Evolutionary conservation across 139 green algal species (phyloP), one percentile per base, ranked within the genome.

Genomic region (Chlorella vulgaris): DNA sequence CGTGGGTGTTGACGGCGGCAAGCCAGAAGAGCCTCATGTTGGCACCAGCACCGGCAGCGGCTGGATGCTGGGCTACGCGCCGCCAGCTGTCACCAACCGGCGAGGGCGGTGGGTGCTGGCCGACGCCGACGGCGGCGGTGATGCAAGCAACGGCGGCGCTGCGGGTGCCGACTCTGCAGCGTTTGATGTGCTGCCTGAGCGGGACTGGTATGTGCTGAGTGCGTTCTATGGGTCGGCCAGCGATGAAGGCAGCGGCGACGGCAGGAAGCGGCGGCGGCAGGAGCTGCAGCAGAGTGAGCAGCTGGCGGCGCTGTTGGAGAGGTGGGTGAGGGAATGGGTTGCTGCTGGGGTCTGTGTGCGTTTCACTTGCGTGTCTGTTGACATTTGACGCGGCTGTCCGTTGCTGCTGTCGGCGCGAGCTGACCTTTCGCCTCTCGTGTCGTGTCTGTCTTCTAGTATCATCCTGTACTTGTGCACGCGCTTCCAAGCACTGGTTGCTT

Each of bases 41-140:
- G 47, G 47, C 47, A n/a, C n/a, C n/a, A n/a, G 21, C 60, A 81
- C 77, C 3, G 42, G 78, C 35, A 73, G 53, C 63, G 63, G 73
- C 0, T 43, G 76, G 7, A 78, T 90, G 51, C 76, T 86, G 2
- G 74, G 81, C 22, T 75, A 80, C 62, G 50, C 38, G 3, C 74
- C 74, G 15, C 90, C 91, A 19, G 60, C 51, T 2, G 79, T 95
- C 1, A 53, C 78, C 10, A 78, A 86, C 36, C 87, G 86, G 82
- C 83, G 91, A 13, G 88, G 85, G n/a, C 86, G 86, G 83, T 94
- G 84, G 82, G 78, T 80, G 73, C 47, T 77, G 38, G 61, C 35
- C 18, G 80, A 84, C 10, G 76, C 35, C 66, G 36, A n/a, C 53
- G 24, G 10, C 4, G 26, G 21, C 8, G 31, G 5, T n/a, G 28